Conservation (phyloP, 371 early-diverging fungal genomes). For the Quaeritorhiza haematococci region DNA sequence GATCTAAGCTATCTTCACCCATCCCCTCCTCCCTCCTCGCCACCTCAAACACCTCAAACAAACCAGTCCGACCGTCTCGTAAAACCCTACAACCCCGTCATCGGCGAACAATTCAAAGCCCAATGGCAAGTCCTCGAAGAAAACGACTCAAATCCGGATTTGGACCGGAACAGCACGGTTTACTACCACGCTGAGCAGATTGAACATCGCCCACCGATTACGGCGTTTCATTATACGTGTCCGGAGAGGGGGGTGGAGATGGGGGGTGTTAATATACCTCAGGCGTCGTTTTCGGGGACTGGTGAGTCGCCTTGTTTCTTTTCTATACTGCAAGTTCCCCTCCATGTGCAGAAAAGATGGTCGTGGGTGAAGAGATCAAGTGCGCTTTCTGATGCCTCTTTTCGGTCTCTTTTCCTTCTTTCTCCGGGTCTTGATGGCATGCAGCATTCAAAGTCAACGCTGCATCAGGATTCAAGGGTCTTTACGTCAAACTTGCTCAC, state of each 20-base stretch:
- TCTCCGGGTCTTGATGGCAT: too few species aligned
- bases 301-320: too few species aligned
- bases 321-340: too few species aligned
- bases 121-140: conserved; percentile 66
- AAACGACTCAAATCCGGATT: conserved; percentile 31
- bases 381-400: too few species aligned
- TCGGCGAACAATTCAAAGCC: conserved; percentile 90
- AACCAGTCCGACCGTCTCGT: conserved; percentile 87
- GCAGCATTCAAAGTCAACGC: too few species aligned
- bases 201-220: conserved; percentile 95
- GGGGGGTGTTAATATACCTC: conserved; percentile 76
- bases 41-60: not conserved
- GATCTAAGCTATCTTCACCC: not conserved
- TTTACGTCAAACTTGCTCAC: too few species aligned
- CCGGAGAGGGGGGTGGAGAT: conserved; percentile 80
- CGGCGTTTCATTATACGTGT: conserved; percentile 77
- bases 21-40: not conserved
- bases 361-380: too few species aligned
- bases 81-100: conserved; percentile 95
- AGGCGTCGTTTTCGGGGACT: too few species aligned
- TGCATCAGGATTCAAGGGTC: too few species aligned
- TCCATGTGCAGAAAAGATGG: too few species aligned
- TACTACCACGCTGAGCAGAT: conserved; percentile 91
- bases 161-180: conserved; percentile 29
- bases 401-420: too few species aligned